Evolutionary conservation across 2,329 filamentous ascomycete species (phyloP), one percentile per base, ranked within the genome.

Genomic region (Pezicula carpinea): DNA sequence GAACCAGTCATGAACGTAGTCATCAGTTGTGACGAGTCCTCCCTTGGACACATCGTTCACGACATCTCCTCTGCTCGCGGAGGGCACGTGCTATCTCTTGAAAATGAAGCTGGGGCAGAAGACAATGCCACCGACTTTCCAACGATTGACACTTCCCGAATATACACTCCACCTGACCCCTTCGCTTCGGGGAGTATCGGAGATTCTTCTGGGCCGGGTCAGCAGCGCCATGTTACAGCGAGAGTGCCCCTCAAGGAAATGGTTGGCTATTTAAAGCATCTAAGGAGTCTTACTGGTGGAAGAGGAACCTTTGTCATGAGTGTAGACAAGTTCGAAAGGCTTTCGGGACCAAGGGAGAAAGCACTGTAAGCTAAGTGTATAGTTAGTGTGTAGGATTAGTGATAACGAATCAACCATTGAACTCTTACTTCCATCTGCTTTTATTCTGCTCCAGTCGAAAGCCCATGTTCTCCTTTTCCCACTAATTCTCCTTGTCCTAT

Each of bases 231-330:
- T 42, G 89, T 99, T 56, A 83, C 85, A 10, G 93, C 91, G 18
- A 82, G 87, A 59, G 92, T 97, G 22, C 93, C 93, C 26, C 74
- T 97, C 59, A 95, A 93, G 69, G 92, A 97, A 68, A 96, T 97
- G 89, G 84, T 97, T 31, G 88, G 92, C 35, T 99, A 97, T 66
- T 74, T 97, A 57, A 89, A 89, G 64, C 88, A 95, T 63, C 69
- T 99, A 53, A 76, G 93, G 44, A 91, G 89, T 67, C 77, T 96
- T 71, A 99, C 92, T 3, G 87, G 85, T 3, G 93, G 93, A 0
- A 76, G 93, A 46, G 85, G 84, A 0, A 87, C 83, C 2, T 89
- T 88, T 64, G 80, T 87, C 4, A 89, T 89, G 85, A 78, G 70
- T 52, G 79, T 87, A 40, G 83, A 88, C 69, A 75, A 76, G 32